A percentile compares a stretch with the other conserved stretches of the same genome.
Evolutionary conservation across 108 stramenopile genomes (phyloP).

Genomic region (Fistulifera solaris): DNA sequence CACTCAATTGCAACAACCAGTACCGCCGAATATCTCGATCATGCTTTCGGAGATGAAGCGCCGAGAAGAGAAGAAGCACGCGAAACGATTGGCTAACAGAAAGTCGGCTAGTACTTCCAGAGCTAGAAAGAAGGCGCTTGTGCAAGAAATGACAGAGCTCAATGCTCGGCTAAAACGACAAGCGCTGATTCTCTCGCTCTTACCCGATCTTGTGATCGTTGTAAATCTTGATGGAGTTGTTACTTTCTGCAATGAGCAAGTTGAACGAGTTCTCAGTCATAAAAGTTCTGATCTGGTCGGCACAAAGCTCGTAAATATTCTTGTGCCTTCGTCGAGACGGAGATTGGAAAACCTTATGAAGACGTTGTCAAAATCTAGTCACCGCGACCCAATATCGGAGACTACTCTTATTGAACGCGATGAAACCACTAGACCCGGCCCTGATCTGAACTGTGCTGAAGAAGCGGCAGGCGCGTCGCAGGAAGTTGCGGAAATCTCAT

Average conservation of each 20-base stretch:
- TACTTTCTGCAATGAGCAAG: constrained; percentile 76
- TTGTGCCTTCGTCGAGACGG: constrained; percentile 50
- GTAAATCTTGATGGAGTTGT: constrained; percentile 50
- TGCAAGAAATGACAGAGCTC: constrained; percentile 75
- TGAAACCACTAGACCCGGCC: neutral
- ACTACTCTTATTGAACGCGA: constrained; percentile 15
- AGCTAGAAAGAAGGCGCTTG: constrained; percentile 81
- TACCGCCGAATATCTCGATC: constrained; percentile 57
- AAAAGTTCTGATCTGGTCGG: constrained; percentile 48
- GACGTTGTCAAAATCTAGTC: constrained; percentile 13
- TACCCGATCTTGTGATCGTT: constrained; percentile 76
- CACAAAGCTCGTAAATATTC: constrained; percentile 39
- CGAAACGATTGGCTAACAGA: constrained; percentile 82
- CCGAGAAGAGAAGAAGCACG: constrained; percentile 67
- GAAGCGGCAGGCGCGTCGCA: constrained; percentile 9
- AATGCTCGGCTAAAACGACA: constrained; percentile 65
- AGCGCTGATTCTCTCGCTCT: constrained; percentile 63
- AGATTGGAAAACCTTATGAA: constrained; percentile 42
- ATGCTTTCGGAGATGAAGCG: constrained; percentile 56
- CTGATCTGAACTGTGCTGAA: neutral
- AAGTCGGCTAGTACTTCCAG: constrained; percentile 85
- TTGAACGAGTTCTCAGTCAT: constrained; percentile 57
- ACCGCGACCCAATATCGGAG: no score
- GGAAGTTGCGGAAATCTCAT: constrained; percentile 12
- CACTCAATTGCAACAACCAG: constrained; percentile 42